Evolutionary conservation across 257 asterid species (phyloP).

Genomic region (Anisodus tanguticus): DNA sequence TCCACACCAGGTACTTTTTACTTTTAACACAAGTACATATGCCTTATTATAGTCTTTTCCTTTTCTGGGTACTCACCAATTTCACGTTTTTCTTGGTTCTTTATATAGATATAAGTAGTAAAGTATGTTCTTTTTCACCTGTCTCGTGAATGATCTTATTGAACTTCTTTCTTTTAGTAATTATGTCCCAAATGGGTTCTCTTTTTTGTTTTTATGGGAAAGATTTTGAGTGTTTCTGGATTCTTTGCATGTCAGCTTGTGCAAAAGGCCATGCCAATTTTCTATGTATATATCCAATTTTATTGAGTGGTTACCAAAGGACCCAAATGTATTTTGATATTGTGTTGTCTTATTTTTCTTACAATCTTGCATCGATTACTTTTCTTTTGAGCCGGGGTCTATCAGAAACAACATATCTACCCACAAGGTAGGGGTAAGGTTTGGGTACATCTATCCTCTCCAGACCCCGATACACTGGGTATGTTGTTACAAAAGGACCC

Average conservation of each 20-base stretch:
- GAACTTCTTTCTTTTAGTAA: neutral
- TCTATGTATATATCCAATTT: neutral
- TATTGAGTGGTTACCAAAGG: neutral
- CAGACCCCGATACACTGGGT: no score
- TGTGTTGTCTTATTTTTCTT: no score
- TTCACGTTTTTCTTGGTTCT: slow-evolving; percentile 23
- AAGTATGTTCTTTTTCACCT: neutral
- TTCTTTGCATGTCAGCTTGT: slow-evolving; percentile 12
- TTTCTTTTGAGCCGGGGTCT: no score
- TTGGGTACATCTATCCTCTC: no score
- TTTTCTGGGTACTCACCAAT: slow-evolving; percentile 30
- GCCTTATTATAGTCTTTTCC: neutral
- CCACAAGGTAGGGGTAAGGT: no score
- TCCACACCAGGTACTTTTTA: slow-evolving; percentile 58
- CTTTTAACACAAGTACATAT: no score
- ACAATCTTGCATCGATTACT: no score
- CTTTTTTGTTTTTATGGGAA: neutral
- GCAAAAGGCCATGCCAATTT: neutral
- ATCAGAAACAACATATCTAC: no score
- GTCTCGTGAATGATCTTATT: neutral
- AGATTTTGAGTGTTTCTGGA: neutral
- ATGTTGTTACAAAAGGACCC: no score
- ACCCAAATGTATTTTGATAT: neutral
- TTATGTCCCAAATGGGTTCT: neutral
- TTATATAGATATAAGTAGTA: neutral